Evolutionary conservation across 1,284 basidiomycete species (phyloP), one percentile per base, ranked within the genome.

Genomic region (Sparassis latifolia): DNA sequence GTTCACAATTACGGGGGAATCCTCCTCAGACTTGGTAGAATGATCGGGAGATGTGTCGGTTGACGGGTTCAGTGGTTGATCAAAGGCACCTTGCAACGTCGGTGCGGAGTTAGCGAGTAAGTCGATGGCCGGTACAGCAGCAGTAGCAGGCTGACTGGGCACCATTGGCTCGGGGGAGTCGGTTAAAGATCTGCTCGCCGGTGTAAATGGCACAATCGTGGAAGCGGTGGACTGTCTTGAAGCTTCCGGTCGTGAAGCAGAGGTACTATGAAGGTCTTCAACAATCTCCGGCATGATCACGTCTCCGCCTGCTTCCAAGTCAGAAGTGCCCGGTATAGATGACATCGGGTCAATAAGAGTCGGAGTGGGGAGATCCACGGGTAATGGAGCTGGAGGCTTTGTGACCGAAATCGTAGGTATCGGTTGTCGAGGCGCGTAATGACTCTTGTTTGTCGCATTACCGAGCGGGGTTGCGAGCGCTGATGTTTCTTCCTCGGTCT

Each of bases 371-470:
- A 89, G 69, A 45, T 73, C 73, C 6, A 89, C 75, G 40, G 86
- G 84, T 45, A 74, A 63, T 20, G 86, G 86, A 0, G 76, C 77
- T 2, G 84, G 84, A n/a, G 81, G 74, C 67, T 80, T 86, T 33
- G 83, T 82, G 54, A 86, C 68, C 30, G 80, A 78, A 52, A 85
- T 80, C 7, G 70, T 75, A 29, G 84, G 82, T 48, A 79, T 27
- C 44, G 59, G 50, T 51, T 55, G 57, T 49, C 52, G 58, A 48
- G 49, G 39, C 48, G 51, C 42, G 56, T 50, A 28, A 50, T 37
- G 52, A 49, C 49, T 45, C 45, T 54, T 54, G 46, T 60, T 59
- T 12, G 57, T 61, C 35, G 58, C 58, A 37, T 60, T 58, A 51
- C 57, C 56, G 48, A 61, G 52, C 32, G 62, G 60, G 6, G 55